These are phyloP conservation scores for Rhizomucor miehei DNA, from an alignment of 371 early-diverging fungal species.

Conservation along the genomic window DNA sequence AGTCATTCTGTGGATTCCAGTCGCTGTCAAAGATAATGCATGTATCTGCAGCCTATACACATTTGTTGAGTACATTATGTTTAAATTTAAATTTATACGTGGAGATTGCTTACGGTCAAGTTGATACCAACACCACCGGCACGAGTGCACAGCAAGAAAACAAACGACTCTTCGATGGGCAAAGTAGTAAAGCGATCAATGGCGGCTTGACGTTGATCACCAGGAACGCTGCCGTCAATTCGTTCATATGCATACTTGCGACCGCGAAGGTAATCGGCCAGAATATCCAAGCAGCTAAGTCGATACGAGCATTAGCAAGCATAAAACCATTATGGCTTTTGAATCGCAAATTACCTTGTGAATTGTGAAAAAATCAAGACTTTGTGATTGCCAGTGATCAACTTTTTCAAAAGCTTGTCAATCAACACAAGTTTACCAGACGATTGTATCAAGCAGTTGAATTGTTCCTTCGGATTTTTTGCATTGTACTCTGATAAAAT, in stretches of 20 bases:
- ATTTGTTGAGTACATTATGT: neutral
- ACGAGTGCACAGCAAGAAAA: conserved; percentile 83
- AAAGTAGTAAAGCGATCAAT: conserved; percentile 90
- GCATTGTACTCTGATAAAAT: conserved; percentile 65
- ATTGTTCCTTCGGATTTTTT: conserved; percentile 61
- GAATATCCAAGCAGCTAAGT: conserved; percentile 70
- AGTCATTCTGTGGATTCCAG: conserved; percentile 97
- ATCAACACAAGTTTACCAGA: conserved; percentile 89
- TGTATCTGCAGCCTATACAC: conserved; percentile 82
- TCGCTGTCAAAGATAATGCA: conserved; percentile 96
- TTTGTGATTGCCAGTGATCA: conserved; percentile 83
- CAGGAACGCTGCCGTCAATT: conserved; percentile 88
- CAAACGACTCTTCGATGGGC: conserved; percentile 72
- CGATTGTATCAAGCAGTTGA: conserved; percentile 75
- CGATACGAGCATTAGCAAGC: conserved; percentile 1
- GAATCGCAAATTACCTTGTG: conserved; percentile 45
- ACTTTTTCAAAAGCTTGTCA: conserved; percentile 82
- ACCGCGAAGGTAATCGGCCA: conserved; percentile 86
- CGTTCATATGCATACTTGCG: conserved; percentile 79
- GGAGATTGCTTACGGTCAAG: conserved; percentile 56
- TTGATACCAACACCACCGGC: conserved; percentile 97
- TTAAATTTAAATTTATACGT: neutral
- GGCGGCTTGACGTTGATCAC: conserved; percentile 91
- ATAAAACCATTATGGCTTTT: neutral
- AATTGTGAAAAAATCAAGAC: conserved; percentile 97